Evolutionary conservation across 2,329 filamentous ascomycete genomes (phyloP).

Genomic region (Ophiostoma angusticollis): DNA sequence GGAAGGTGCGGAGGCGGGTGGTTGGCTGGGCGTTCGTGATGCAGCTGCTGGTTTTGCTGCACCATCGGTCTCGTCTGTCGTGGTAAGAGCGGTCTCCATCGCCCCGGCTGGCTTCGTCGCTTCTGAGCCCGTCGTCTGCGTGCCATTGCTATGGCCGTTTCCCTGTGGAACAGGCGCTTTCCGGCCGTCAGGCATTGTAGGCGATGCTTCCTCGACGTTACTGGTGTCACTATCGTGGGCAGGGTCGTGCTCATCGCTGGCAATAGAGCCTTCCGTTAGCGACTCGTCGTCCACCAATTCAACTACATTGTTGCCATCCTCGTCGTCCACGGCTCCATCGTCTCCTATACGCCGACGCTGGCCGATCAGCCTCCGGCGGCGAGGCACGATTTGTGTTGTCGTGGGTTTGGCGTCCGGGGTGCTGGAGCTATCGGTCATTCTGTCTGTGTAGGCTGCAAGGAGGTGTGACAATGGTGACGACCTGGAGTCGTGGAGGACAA

Average conservation of each 20-base stretch:
- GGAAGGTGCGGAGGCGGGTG: neutral
- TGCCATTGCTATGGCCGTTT: slow-evolving; percentile 26
- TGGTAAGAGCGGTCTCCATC: neutral
- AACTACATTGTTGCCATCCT: slow-evolving; percentile 37
- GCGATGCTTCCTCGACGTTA: slow-evolving; percentile 44
- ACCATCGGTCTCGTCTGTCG: neutral
- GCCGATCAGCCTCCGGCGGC: slow-evolving; percentile 53
- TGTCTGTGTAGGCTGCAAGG: neutral
- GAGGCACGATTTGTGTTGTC: slow-evolving; percentile 21
- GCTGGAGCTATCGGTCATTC: slow-evolving; percentile 10
- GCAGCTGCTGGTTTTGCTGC: neutral
- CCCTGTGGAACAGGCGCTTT: slow-evolving; percentile 14
- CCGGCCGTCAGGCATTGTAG: slow-evolving; percentile 28
- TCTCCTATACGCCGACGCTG: slow-evolving; percentile 57
- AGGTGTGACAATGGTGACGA: neutral
- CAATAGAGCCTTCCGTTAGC: slow-evolving; percentile 49
- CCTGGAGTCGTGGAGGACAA: neutral
- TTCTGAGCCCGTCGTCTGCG: neutral
- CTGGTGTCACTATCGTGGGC: slow-evolving; percentile 52
- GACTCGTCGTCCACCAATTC: slow-evolving; percentile 51
- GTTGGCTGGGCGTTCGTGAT: neutral
- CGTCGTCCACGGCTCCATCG: slow-evolving; percentile 54
- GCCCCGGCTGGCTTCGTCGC: slow-evolving; percentile 23
- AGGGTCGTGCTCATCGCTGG: slow-evolving; percentile 47
- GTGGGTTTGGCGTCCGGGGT: slow-evolving; percentile 5